Evolutionary conservation across 306 rosid species (phyloP), one percentile per base, ranked within the genome.

Genomic region (Acacia acuminata): DNA sequence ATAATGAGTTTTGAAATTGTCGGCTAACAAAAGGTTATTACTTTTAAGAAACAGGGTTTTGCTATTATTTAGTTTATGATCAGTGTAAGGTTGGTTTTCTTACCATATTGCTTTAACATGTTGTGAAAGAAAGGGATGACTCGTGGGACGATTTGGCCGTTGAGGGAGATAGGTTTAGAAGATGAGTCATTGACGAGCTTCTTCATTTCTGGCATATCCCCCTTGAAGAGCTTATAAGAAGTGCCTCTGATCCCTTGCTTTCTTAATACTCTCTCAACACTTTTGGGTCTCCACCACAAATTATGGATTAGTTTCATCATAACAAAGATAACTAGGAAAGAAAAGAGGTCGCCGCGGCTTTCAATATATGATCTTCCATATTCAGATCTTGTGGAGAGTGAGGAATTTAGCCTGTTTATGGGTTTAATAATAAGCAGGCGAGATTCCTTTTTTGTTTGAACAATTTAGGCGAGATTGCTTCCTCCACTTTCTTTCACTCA

Each of bases 241-340:
- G 82, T 81, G 51, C 93, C 93, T 76, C 55, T 55, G 30, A 89
- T 83, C 48, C 89, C 89, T 85, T 87, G 88, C 50, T 76, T 70
- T 50, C 83, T 75, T 10, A 89, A 25, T 30, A 74, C 53, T 30
- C 82, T 87, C 83, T 79, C 85, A 7, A 77, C 9, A 17, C 76
- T 79, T 72, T 9, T 82, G 76, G 92, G 92, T 83, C 60, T 83
- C 89, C 83, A 77, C 87, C 89, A 87, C 43, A 85, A 22, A 24
- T 17, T 36, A 55, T 77, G 47, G 13, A 81, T 70, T 55, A 79
- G 32, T 77, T 69, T 87, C 19, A 79, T 48, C 64, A 76, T 22
- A 48, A 42, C 16, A 25, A 25, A 72, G 9, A 84, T 27, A 64
- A 73, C 53, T 10, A 85, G 48, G 9, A 51, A 50, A 44, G 20